phyloP scores from a whole-genome alignment of 257 asterid genomes.

The Forsythia suspensa region DNA sequence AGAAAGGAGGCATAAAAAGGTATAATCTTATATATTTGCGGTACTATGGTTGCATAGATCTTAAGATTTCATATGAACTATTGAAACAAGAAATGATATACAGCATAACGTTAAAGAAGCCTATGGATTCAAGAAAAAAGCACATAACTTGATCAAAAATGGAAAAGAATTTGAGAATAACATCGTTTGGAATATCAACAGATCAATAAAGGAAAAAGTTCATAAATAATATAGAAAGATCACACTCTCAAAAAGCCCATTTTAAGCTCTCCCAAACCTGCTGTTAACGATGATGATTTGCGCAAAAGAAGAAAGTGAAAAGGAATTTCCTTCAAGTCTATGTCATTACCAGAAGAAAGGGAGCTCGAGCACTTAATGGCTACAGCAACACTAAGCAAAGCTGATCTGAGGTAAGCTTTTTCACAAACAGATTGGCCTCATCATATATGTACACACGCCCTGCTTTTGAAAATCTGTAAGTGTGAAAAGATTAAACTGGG shows the following conservation, averaged over 20 bases:
- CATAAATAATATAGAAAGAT: neutral
- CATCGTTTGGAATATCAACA: neutral
- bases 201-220: neutral
- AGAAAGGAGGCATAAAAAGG: neutral
- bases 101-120: neutral
- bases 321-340: neutral
- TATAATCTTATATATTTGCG: neutral
- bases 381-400: neutral
- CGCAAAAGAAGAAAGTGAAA: neutral
- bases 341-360: neutral
- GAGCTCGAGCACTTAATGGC: neutral
- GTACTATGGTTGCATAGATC: neutral
- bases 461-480: neutral
- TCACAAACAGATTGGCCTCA: neutral
- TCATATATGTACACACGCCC: neutral
- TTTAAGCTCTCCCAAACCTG: neutral
- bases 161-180: neutral
- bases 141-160: neutral
- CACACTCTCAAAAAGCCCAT: neutral
- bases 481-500: neutral
- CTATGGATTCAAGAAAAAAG: neutral
- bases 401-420: neutral
- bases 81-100: slow-evolving; percentile 1
- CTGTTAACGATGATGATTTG: neutral
- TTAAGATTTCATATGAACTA: neutral